phyloP scores from a whole-genome alignment of 2,329 filamentous ascomycete species.

The Penicillium sumatraense region DNA sequence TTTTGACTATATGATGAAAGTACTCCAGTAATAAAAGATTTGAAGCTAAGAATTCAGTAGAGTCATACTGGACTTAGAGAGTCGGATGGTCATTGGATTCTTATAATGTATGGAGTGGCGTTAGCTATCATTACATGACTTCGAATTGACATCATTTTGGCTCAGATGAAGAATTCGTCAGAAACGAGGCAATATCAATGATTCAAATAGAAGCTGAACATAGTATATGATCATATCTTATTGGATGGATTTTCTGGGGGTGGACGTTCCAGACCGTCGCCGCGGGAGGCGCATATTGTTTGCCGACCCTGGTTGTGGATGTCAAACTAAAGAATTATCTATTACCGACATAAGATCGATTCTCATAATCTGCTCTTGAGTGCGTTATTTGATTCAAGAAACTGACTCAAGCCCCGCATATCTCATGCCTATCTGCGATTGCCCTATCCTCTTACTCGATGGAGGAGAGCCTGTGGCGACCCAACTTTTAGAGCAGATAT shows the following conservation, averaged over 20 bases:
- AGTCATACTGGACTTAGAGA: too few species aligned
- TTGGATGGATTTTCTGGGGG: slow-evolving; percentile 6
- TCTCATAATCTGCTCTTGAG: not conserved
- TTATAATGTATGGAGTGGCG: slow-evolving; percentile 29
- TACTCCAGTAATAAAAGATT: not conserved
- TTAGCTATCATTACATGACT: slow-evolving; percentile 15
- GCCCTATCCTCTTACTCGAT: not conserved
- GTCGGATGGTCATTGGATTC: not conserved
- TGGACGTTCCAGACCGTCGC: slow-evolving; percentile 16
- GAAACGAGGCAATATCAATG: slow-evolving; percentile 13
- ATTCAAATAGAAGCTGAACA: not conserved
- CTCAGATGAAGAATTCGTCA: slow-evolving; percentile 6
- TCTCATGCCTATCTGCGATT: not conserved
- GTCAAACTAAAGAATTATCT: not conserved
- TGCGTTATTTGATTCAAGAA: not conserved
- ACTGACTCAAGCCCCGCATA: not conserved
- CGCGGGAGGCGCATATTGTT: slow-evolving; percentile 21
- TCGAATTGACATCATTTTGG: slow-evolving; percentile 23
- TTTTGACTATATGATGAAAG: slow-evolving; percentile 18
- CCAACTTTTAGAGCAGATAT: not conserved
- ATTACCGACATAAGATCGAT: not conserved
- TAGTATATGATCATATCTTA: not conserved
- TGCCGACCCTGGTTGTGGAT: not conserved
- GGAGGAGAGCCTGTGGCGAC: not conserved
- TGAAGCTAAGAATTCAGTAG: too few species aligned